Evolutionary conservation across 1,139 yeast species (phyloP).

Genomic region (Hanseniaspora uvarum): DNA sequence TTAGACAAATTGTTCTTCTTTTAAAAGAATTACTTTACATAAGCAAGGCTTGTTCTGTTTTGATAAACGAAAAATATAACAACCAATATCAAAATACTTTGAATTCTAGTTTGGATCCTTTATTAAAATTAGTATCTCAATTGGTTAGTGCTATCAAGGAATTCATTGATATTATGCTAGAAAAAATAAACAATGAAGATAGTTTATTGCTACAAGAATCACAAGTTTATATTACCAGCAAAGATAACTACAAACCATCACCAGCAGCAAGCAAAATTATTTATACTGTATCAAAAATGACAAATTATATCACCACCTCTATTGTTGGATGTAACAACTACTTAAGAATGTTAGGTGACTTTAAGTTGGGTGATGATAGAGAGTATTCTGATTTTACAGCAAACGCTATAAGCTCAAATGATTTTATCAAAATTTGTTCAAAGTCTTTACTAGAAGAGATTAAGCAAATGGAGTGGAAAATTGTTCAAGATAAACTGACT

Average conservation of each 20-base stretch:
- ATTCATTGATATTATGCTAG: conserved; percentile 45
- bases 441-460: conserved; percentile 46
- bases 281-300: conserved; percentile 54
- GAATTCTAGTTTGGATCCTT: conserved; percentile 48
- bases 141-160: conserved; percentile 55
- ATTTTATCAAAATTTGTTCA: conserved; percentile 54
- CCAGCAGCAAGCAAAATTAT: conserved; percentile 59
- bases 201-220: conserved; percentile 18
- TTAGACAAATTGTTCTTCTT: conserved; percentile 57
- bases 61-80: conserved; percentile 30
- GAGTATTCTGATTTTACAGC: conserved; percentile 61
- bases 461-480: conserved; percentile 16
- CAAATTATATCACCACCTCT: conserved; percentile 45
- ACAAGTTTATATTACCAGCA: conserved; percentile 27
- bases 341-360: conserved; percentile 58
- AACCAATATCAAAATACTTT: conserved; percentile 30
- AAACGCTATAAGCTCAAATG: conserved; percentile 50
- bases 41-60: conserved; percentile 40
- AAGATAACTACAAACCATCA: conserved; percentile 43
- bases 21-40: conserved; percentile 56
- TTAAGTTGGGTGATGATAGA: conserved; percentile 53
- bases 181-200: conserved; percentile 27
- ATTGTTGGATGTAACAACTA: conserved; percentile 40
- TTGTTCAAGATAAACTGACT: conserved; percentile 7
- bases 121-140: conserved; percentile 53